Evolutionary conservation across 2,329 filamentous ascomycete genomes (phyloP).

Genomic region (Monilinia fructicola): DNA sequence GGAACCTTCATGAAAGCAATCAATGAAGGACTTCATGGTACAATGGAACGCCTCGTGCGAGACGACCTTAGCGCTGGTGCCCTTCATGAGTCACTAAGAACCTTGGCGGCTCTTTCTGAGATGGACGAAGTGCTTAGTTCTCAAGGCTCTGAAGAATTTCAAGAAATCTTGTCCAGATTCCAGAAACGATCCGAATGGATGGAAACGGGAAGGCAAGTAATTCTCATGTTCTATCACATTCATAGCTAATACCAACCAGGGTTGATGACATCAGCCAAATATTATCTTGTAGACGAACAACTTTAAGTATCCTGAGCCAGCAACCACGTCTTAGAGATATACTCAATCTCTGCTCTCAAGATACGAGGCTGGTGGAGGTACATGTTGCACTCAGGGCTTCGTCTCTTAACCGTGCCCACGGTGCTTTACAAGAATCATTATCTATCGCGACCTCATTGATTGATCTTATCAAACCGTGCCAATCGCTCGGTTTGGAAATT

Average conservation of each 20-base stretch:
- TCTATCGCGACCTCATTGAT: slow-evolving; percentile 83
- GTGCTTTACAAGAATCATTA: slow-evolving; percentile 80
- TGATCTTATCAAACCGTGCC: slow-evolving; percentile 69
- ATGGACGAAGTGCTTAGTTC: slow-evolving; percentile 74
- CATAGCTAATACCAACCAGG: slow-evolving; percentile 43
- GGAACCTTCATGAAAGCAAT: slow-evolving; percentile 55
- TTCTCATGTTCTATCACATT: not conserved
- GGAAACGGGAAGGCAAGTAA: slow-evolving; percentile 70
- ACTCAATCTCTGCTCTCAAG: slow-evolving; percentile 59
- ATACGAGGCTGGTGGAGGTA: slow-evolving; percentile 71
- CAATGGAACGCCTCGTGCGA: slow-evolving; percentile 57
- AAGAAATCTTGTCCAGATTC: slow-evolving; percentile 62
- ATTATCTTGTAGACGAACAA: slow-evolving; percentile 77
- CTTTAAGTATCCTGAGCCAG: slow-evolving; percentile 76
- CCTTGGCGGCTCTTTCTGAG: slow-evolving; percentile 74
- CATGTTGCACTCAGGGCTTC: slow-evolving; percentile 75
- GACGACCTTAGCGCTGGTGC: slow-evolving; percentile 51
- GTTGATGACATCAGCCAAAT: slow-evolving; percentile 78
- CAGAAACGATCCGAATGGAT: slow-evolving; percentile 72
- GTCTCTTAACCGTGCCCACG: slow-evolving; percentile 73
- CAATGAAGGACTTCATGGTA: slow-evolving; percentile 60
- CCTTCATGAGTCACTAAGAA: slow-evolving; percentile 57
- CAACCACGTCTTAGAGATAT: slow-evolving; percentile 62
- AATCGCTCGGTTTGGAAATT: slow-evolving; percentile 69
- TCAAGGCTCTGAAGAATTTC: slow-evolving; percentile 58